Evolutionary conservation across 2,329 filamentous ascomycete genomes (phyloP).

Genomic region (Diaporthe capsici): DNA sequence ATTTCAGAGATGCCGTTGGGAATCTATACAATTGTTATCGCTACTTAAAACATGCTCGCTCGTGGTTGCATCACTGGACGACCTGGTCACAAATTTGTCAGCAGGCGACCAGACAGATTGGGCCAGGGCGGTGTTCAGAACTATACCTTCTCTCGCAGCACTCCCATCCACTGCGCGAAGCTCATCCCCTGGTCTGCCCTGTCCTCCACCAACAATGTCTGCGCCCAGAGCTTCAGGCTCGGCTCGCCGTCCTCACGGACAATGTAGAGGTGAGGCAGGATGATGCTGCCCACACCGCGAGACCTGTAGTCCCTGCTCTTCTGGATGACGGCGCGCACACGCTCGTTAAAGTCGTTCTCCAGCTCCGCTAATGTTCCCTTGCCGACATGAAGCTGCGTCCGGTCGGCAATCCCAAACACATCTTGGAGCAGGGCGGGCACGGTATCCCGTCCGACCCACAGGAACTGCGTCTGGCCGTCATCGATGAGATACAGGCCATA

Average conservation of each 20-base stretch:
- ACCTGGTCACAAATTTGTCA: constrained; percentile 34
- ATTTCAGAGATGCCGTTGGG: constrained; percentile 1
- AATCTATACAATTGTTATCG: constrained; percentile 42
- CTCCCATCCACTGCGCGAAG: constrained; percentile 92
- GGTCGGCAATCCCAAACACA: constrained; percentile 90
- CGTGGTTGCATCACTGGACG: constrained; percentile 40
- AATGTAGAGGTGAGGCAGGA: constrained; percentile 92
- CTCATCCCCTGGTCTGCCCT: constrained; percentile 94
- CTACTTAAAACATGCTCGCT: constrained; percentile 34
- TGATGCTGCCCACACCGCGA: constrained; percentile 91
- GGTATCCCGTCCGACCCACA: constrained; percentile 95
- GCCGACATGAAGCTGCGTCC: constrained; percentile 88
- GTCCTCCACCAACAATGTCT: constrained; percentile 95
- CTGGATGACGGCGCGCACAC: constrained; percentile 88
- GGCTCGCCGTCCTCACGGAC: constrained; percentile 97
- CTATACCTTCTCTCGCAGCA: constrained; percentile 91
- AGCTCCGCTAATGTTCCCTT: constrained; percentile 89
- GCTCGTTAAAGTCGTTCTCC: constrained; percentile 97
- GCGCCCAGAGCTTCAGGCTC: constrained; percentile 94
- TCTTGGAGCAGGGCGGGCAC: constrained; percentile 90
- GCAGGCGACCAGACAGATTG: background rate
- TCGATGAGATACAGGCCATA: constrained; percentile 97
- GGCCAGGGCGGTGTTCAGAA: constrained; percentile 3
- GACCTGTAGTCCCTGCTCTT: constrained; percentile 92
- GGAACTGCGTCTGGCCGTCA: constrained; percentile 96